A percentile compares a stretch with the other conserved stretches of the same genome.
phyloP scores from a whole-genome alignment of 805 yeast species.

The Trichomonascus vanleenenianus region DNA sequence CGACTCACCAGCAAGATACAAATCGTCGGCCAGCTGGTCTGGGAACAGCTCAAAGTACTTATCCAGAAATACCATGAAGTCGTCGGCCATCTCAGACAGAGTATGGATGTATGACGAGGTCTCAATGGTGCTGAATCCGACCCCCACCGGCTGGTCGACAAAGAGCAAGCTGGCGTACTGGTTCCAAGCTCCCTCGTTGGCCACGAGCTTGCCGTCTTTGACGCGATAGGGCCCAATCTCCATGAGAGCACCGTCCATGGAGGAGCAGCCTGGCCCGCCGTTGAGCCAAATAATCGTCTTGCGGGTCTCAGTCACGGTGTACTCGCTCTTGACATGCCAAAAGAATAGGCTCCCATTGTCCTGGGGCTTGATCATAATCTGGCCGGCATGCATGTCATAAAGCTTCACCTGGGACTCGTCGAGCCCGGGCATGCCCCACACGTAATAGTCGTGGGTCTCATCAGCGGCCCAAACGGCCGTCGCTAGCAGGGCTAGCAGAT shows the following conservation, averaged over 20 bases:
- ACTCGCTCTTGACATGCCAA: constrained; percentile 52
- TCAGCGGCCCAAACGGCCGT: too few relatives aligned
- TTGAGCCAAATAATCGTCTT: constrained; percentile 69
- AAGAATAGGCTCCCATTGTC: constrained; percentile 60
- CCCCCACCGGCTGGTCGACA: constrained; percentile 92
- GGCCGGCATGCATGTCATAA: constrained; percentile 42
- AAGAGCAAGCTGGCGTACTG: constrained; percentile 69
- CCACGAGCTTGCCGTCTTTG: constrained; percentile 34
- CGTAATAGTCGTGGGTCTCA: constrained; percentile 24
- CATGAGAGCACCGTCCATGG: constrained; percentile 94
- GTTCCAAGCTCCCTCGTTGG: constrained; percentile 79
- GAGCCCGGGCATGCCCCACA: constrained; percentile 28
- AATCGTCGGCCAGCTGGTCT: constrained; percentile 51
- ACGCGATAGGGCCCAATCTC: constrained; percentile 87
- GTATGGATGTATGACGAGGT: constrained; percentile 33
- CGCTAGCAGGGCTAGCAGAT: too few relatives aligned
- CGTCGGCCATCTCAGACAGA: constrained; percentile 43
- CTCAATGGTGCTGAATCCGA: constrained; percentile 72
- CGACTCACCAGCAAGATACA: constrained; percentile 87
- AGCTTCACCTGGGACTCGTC: constrained; percentile 17
- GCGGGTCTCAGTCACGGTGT: constrained; percentile 24
- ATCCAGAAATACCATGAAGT: constrained; percentile 58
- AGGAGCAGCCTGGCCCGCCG: constrained; percentile 98
- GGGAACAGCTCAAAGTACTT: constrained; percentile 68
- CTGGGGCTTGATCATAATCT: constrained; percentile 47